Evolutionary conservation across 1,284 basidiomycete species (phyloP).

Genomic region (Rhodofomes roseus): DNA sequence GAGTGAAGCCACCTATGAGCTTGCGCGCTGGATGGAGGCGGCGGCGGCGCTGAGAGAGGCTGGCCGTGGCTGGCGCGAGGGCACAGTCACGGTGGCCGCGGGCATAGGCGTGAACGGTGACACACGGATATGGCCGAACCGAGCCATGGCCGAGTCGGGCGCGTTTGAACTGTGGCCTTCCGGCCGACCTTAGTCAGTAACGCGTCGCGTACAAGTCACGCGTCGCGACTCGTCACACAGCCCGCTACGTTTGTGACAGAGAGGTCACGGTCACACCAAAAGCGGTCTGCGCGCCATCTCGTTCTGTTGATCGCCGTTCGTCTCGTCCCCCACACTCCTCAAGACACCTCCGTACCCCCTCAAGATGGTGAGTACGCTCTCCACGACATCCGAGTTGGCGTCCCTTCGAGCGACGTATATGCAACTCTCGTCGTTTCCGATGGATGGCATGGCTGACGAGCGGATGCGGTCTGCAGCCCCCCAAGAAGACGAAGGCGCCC

Average conservation of each 20-base stretch:
- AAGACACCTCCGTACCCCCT: conserved; percentile 17
- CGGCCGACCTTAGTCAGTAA: too few species aligned
- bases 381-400: too few species aligned
- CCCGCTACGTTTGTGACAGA: not conserved
- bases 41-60: too few species aligned
- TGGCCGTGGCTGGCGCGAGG: too few species aligned
- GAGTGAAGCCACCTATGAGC: too few species aligned
- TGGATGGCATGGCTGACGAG: conserved; percentile 41
- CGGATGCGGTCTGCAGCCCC: conserved; percentile 53
- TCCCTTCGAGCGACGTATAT: not conserved
- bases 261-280: not conserved
- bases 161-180: too few species aligned
- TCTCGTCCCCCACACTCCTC: conserved; percentile 9
- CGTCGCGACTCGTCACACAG: not conserved
- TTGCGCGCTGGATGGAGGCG: too few species aligned
- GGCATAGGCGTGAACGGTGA: too few species aligned
- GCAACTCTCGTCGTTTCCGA: conserved; percentile 5
- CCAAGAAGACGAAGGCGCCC: conserved; percentile 75
- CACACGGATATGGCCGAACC: too few species aligned
- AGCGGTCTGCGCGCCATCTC: not conserved
- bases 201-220: too few species aligned
- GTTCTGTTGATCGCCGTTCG: conserved; percentile 4
- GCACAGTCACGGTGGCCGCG: too few species aligned
- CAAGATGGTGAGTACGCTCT: conserved; percentile 25
- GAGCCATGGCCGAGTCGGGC: too few species aligned